phyloP scores from a whole-genome alignment of 306 rosid species.

The Cucurbita moschata region DNA sequence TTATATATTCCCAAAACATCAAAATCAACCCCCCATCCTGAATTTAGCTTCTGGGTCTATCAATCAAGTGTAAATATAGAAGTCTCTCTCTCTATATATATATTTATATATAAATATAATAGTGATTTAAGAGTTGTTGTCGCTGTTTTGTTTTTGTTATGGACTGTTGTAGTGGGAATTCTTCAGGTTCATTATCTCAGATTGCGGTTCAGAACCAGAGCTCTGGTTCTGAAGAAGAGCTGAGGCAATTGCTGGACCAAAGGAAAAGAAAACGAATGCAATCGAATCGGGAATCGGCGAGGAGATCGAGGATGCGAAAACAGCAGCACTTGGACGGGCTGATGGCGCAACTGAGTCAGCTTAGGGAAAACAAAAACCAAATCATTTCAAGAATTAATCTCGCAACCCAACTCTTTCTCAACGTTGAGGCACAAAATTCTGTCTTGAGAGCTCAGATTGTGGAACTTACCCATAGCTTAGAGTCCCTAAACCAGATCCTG shows the following conservation, averaged over 20 bases:
- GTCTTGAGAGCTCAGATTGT: conserved; percentile 29
- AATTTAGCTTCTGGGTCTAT: neutral
- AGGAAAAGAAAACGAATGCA: conserved; percentile 46
- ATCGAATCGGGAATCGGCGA: conserved; percentile 50
- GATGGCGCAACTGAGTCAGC: conserved; percentile 9
- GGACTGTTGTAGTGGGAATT: conserved; percentile 39
- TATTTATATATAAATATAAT: neutral
- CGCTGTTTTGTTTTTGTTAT: neutral
- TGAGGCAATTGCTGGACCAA: conserved; percentile 28
- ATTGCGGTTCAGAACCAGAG: conserved; percentile 10
- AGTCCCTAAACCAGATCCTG: conserved; percentile 34
- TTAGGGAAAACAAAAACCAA: conserved; percentile 22
- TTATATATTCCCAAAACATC: neutral
- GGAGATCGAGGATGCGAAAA: conserved; percentile 37
- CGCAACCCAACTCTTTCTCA: conserved; percentile 20
- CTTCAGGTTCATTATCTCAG: conserved; percentile 16
- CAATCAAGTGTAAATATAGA: neutral
- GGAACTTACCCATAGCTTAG: conserved; percentile 39
- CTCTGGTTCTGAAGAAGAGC: conserved; percentile 36
- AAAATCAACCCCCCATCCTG: neutral
- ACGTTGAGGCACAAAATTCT: conserved; percentile 32
- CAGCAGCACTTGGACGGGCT: conserved; percentile 44
- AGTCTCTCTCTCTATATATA: neutral
- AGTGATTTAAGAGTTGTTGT: neutral
- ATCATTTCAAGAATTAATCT: conserved; percentile 19